Evolutionary conservation across 2,329 filamentous ascomycete species (phyloP), one percentile per base, ranked within the genome.

Genomic region (Pyrenophora graminea): DNA sequence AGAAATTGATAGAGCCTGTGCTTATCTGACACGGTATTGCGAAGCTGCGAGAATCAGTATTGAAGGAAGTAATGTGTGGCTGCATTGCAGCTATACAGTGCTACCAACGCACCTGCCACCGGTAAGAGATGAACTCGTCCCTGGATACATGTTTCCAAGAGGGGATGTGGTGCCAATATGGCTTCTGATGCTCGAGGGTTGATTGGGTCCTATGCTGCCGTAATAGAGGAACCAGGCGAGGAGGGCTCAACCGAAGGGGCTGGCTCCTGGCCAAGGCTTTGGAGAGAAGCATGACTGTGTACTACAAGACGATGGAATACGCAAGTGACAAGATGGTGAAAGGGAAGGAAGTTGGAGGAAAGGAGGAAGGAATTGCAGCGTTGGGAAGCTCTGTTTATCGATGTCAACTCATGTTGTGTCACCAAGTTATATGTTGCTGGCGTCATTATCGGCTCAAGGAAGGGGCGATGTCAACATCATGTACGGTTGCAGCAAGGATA

Each of bases 121-220:
- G 65, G 51, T 84, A 81, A 30, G 74, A 80, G 17, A 82, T 69
- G 55, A 85, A 85, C 0, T 82, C 70, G 1, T 77, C 66, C 2
- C 70, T 60, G 0, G 78, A 61, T 0, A 83, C 73, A 55, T 82
- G 60, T 47, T 76, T 71, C 81, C 81, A 85, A 18, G 75, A 62
- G 1, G 76, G 68, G 13, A 84, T 72, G 13, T 74, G 75, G 18
- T 77, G 76, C 82, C 82, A 84, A 56, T 83, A 84, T 38, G 51
- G 56, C 2, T 63, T 60, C 27, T 56, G 33, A 12, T 47, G 42
- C n/a, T 19, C 8, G 5, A 47, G 47, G 1, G 51, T 64, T 8
- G 61, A 66, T 17, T 59, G 45, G 7, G 36, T 9, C 15, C 52
- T 57, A n/a, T 7, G 15, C 4, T 55, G 48, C 31, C 30, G 39